phyloP scores from a whole-genome alignment of 768 basidiomycete species.

The Podaxis sp. region DNA sequence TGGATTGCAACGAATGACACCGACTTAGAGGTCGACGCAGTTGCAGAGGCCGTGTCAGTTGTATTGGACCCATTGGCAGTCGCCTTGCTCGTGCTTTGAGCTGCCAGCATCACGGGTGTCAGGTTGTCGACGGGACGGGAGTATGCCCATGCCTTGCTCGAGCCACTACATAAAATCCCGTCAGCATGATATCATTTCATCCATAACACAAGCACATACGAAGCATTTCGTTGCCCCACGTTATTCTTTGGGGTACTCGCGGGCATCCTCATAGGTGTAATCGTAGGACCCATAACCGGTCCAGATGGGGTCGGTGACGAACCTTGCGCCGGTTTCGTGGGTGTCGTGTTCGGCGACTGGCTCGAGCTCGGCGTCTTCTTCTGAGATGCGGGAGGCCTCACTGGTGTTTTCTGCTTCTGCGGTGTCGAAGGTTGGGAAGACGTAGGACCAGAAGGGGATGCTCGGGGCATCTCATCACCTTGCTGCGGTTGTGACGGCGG shows the following conservation, averaged over 20 bases:
- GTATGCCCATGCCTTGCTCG: slow-evolving; percentile 64
- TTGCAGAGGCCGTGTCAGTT: slow-evolving; percentile 23
- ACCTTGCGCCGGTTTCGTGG: not conserved
- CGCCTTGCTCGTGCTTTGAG: not conserved
- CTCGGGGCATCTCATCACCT: not conserved
- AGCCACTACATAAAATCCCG: slow-evolving; percentile 21
- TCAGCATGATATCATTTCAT: not conserved
- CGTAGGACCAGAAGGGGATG: not conserved
- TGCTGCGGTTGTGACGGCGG: not conserved
- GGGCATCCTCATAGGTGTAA: slow-evolving; percentile 56
- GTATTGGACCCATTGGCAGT: not conserved
- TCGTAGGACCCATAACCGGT: slow-evolving; percentile 61
- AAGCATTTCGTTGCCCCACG: slow-evolving; percentile 40
- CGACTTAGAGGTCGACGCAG: slow-evolving; percentile 26
- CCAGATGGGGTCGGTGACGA: slow-evolving; percentile 19
- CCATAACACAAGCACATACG: slow-evolving; percentile 38
- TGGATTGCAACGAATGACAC: slow-evolving; percentile 87
- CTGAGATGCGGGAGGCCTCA: not conserved
- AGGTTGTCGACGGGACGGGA: slow-evolving; percentile 50
- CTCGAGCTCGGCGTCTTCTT: not conserved
- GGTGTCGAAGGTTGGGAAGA: slow-evolving; percentile 4
- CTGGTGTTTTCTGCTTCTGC: not conserved
- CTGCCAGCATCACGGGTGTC: not conserved
- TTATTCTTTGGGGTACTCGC: slow-evolving; percentile 22
- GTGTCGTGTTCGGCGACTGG: not conserved